Evolutionary conservation across 768 basidiomycete species (phyloP), one percentile per base, ranked within the genome.

Genomic region (Lactarius vividus): DNA sequence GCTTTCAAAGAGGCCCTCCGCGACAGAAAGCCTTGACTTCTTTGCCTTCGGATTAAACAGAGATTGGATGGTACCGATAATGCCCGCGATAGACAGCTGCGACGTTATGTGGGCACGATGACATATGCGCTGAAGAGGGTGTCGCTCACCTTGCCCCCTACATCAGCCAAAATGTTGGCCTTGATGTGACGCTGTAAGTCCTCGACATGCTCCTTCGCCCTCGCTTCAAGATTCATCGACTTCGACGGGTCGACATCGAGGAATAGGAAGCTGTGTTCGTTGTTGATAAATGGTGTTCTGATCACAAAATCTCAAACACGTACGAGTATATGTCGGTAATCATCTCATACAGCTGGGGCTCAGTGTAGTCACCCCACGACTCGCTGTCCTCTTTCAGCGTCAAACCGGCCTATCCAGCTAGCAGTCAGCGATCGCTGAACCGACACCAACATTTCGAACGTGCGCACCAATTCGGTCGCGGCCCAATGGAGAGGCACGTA

Each of bases 251-350:
- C 88, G 26, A 85, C 78, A 60, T 92, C 85, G 39, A 92, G 81
- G 84, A 93, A 94, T 65, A 94, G 77, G 73, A 83, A 92, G 52
- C 91, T 92, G 69, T 4, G 20, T 1, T 16, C 16, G 29, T 26
- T 29, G 23, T 13, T 35, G 18, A 61, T n/a, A 63, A n/a, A 54
- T 23, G 39, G n/a, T 56, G 33, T 5, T 26, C n/a, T 33, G n/a
- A 26, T 15, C 15, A 55, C 26, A 31, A 28, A 55, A 60, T 31
- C 6, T 61, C 39, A 2, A 39, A 20, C 6, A 76, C 86, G 69
- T 64, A 91, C 86, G 84, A 77, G 74, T 92, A 93, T 60, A 93
- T 88, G 26, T 89, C 86, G 29, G 83, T 79, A 8, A 92, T 81
- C 46, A 87, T 85, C 20, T 80, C 75, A 68, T 83, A 89, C 53